Conservation (phyloP, 257 asterid genomes). For the Nicotiana attenuata region DNA sequence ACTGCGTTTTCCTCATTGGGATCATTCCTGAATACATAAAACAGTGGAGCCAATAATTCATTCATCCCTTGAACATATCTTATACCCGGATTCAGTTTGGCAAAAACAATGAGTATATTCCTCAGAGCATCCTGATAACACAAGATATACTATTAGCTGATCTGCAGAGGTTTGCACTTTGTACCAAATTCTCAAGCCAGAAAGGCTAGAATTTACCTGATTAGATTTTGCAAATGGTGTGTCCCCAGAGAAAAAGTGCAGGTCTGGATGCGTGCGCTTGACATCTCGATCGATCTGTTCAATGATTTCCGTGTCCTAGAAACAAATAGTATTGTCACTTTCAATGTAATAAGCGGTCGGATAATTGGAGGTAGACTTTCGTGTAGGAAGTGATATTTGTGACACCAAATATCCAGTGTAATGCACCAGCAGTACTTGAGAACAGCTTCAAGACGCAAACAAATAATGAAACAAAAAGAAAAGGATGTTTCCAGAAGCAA, state of each 20-base stretch:
- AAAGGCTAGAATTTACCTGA: constrained; percentile 44
- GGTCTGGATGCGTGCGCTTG: constrained; percentile 95
- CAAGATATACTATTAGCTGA: constrained; percentile 10
- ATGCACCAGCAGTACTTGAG: neutral
- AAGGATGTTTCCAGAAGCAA: neutral
- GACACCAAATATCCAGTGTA: neutral
- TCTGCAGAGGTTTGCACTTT: neutral
- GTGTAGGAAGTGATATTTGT: neutral
- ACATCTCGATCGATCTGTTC: constrained; percentile 98
- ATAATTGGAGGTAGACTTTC: neutral
- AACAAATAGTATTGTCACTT: neutral
- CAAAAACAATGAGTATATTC: constrained; percentile 67
- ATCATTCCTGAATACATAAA: constrained; percentile 70
- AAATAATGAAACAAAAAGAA: neutral
- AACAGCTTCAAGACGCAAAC: constrained; percentile 8
- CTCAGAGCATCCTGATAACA: constrained; percentile 69
- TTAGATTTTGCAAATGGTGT: constrained; percentile 66
- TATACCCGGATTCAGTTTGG: constrained; percentile 95
- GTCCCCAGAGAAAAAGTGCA: constrained; percentile 93
- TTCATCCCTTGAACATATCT: constrained; percentile 99
- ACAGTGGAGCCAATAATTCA: constrained; percentile 88
- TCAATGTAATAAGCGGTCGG: neutral
- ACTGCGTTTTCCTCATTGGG: constrained; percentile 72
- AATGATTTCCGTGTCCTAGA: constrained; percentile 77
- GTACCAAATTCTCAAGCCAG: constrained; percentile 3